Evolutionary conservation across 495 filamentous ascomycete genomes (phyloP).

Genomic region (Podospora pseudopauciseta): DNA sequence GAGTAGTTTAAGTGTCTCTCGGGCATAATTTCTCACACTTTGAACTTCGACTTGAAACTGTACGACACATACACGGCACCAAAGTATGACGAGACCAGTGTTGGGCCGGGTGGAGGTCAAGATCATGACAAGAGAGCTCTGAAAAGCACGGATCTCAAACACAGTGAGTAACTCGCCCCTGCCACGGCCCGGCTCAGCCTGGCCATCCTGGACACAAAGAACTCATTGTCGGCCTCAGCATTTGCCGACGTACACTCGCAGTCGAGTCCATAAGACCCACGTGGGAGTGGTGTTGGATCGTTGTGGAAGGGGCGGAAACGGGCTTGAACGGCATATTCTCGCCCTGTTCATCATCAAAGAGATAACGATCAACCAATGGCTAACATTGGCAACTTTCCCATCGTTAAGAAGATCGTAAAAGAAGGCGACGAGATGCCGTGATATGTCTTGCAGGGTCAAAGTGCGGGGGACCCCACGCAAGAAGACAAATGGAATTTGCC

Average conservation of each 20-base stretch:
- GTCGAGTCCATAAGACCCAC: neutral
- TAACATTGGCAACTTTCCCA: neutral
- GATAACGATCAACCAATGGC: neutral
- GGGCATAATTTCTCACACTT: neutral
- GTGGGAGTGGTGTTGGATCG: neutral
- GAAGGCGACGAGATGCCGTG: neutral
- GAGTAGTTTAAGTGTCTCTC: neutral
- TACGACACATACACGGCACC: neutral
- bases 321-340: neutral
- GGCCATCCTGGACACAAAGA: neutral
- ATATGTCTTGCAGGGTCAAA: neutral
- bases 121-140: neutral
- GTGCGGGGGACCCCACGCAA: neutral
- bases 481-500: neutral
- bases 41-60: neutral
- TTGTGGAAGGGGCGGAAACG: neutral
- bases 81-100: neutral
- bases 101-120: neutral
- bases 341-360: neutral
- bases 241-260: neutral
- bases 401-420: neutral
- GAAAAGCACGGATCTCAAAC: neutral
- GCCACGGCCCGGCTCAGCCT: neutral
- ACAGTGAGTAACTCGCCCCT: neutral
- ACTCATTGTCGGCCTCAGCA: neutral